These are phyloP conservation scores for Strobilomyces echinocephalus DNA, from an alignment of 768 basidiomycete genomes.

Conservation along the genomic window DNA sequence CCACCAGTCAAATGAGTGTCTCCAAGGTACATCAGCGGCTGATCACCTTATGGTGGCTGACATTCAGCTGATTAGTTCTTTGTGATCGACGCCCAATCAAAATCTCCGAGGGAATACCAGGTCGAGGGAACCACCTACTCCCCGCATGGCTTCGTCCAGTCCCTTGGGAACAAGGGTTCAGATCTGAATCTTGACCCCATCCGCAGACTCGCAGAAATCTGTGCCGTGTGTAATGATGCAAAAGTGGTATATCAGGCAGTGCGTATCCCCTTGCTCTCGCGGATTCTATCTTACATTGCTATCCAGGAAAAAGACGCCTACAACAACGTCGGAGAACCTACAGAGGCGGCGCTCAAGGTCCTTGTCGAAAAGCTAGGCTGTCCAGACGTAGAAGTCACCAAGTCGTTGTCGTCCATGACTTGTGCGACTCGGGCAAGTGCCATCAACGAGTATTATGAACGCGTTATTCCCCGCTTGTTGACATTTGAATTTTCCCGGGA, in stretches of 20 bases:
- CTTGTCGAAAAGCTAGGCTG: conserved; percentile 92
- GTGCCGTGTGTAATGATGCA: conserved; percentile 91
- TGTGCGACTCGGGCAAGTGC: conserved; percentile 68
- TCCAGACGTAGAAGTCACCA: conserved; percentile 50
- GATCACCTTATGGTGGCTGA: conserved; percentile 2
- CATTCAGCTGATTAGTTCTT: conserved; percentile 54
- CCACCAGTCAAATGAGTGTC: conserved; percentile 97
- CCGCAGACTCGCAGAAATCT: conserved; percentile 85
- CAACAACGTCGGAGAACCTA: conserved; percentile 89
- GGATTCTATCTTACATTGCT: neutral
- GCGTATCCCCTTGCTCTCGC: conserved; percentile 23
- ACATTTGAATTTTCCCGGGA: conserved; percentile 98
- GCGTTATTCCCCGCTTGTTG: conserved; percentile 68
- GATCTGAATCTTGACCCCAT: conserved; percentile 65
- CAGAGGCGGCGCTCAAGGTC: conserved; percentile 94
- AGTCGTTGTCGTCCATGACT: conserved; percentile 53
- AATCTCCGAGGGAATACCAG: conserved; percentile 56
- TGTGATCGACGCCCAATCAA: conserved; percentile 53
- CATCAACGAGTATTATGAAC: conserved; percentile 80
- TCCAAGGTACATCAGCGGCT: conserved; percentile 50
- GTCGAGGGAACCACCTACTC: conserved; percentile 94
- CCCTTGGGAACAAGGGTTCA: conserved; percentile 58
- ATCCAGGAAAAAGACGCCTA: conserved; percentile 74
- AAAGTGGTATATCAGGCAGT: conserved; percentile 82
- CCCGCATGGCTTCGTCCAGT: conserved; percentile 70